Evolutionary conservation across 78 protist genomes (phyloP), one percentile per base, ranked within the genome.

Genomic region (Chrysochromulina tobinii): DNA sequence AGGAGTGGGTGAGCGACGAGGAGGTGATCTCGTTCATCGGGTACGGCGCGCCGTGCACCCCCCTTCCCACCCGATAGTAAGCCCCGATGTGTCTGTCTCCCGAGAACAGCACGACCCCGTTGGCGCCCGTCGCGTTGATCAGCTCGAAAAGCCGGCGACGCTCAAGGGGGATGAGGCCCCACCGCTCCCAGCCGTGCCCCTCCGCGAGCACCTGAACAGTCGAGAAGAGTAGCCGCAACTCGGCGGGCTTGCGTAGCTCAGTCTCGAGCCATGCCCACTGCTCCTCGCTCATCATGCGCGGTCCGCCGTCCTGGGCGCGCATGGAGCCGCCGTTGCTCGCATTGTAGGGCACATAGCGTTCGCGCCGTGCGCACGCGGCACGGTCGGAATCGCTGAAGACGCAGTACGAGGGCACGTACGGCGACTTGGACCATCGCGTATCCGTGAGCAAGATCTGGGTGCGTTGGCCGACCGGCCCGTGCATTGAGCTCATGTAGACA

Each of bases 221-320:
- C 59, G 85, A 77, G 61, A 77, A 0, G 14, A 77, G 5, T 14
- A 77, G 38, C 14, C 85, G 20, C 27, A 77, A 48, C 9, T 77
- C 85, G 18, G 85, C 85, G 14, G 85, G 85, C 59, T 50, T 20
- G 23, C 59, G n/a, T 25, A 77, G 85, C 85, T 20, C 14, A 58
- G 5, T 61, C 14, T 8, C 59, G 50, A 77, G 85, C 85, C 85
- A 77, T 18, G 61, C 61, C 85, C 85, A 77, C 85, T 77, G 85
- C 59, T 48, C 61, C 38, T 48, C 85, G 55, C 81, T 55, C 1
- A 73, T 15, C 17, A 73, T 73, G n/a, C 38, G 38, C 38, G 38
- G 38, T 7, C 64, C 64, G 64, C 7, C 23, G 64, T 1, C 5
- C 21, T 2, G 9, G 51, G 50, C 77, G 15, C 1, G 50, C 51